A percentile compares a stretch with the other conserved stretches of the same genome.
These are phyloP conservation scores for Trichoderma sp. DNA, from an alignment of 2,329 filamentous ascomycete species.

Conservation along the genomic window DNA sequence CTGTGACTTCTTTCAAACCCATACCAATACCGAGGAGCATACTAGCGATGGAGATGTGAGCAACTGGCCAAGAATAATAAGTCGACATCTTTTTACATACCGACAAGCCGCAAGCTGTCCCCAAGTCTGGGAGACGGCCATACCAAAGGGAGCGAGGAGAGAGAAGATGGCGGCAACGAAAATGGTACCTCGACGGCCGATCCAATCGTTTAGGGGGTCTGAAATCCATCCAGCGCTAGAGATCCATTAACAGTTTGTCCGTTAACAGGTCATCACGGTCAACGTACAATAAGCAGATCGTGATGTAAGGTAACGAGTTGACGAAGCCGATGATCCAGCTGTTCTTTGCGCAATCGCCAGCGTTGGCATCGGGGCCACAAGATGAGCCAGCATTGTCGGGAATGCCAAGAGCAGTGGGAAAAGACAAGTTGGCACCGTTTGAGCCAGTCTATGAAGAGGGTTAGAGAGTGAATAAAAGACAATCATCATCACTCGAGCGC, in stretches of 20 bases:
- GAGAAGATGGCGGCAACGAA: conserved; percentile 63
- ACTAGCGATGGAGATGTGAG: conserved; percentile 20
- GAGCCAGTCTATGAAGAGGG: conserved; percentile 36
- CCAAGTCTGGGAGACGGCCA: conserved; percentile 58
- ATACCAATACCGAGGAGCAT: conserved; percentile 58
- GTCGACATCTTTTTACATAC: conserved; percentile 30
- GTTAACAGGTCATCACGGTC: background rate
- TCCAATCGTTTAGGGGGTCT: conserved; percentile 56
- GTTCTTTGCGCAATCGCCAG: conserved; percentile 44
- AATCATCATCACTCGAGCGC: background rate
- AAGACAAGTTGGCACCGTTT: conserved; percentile 49
- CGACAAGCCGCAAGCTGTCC: conserved; percentile 54
- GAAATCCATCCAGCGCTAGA: conserved; percentile 57
- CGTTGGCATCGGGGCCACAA: conserved; percentile 33
- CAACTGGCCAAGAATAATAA: background rate
- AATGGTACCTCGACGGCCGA: conserved; percentile 63
- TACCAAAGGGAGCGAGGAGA: conserved; percentile 59
- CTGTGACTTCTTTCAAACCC: conserved; percentile 50
- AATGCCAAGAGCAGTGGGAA: conserved; percentile 45
- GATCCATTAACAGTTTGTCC: conserved; percentile 2
- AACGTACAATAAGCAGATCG: conserved; percentile 42
- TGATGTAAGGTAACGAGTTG: conserved; percentile 49
- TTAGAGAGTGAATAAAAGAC: background rate
- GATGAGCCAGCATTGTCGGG: conserved; percentile 30
- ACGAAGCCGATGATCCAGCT: conserved; percentile 61